Base-by-base conservation (phyloP, 1,284 basidiomycete species). In the Wolfiporia cocos region DNA sequence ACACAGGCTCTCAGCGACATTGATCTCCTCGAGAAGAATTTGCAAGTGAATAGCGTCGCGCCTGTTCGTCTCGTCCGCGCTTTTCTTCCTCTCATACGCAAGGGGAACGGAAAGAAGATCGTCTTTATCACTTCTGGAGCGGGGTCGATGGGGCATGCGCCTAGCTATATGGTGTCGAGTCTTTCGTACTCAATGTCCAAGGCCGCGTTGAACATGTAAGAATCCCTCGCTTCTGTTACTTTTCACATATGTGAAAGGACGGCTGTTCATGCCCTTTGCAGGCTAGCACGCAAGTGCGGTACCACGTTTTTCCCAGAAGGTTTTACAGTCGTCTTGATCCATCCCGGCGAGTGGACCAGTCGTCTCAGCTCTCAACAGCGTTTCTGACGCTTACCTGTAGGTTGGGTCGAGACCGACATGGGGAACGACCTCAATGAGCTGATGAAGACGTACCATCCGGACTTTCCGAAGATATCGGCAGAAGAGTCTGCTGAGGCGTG, bases 191-290 rank as follows among this genome's bases (percentile, higher is more conserved):
- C 33, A 12, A 18, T 41, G 2, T 28, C 39, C 10, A 48, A 48
- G 31, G 46, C 43, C 3, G 46, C 34, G 3, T 30, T 44, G 19
- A 48, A 44, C 26, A 48, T 44, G 46, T 44, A n/a, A n/a, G 24
- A 9, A 39, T 39, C 17, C 15, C 14, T 29, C 5, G 18, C 15
- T 4, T n/a, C 14, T n/a, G n/a, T 10, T 33, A 10, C 22, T 9
- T 41, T n/a, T n/a, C n/a, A n/a, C n/a, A n/a, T n/a, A n/a, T n/a
- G n/a, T n/a, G n/a, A n/a, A n/a, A n/a, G 12, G 4, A n/a, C 5
- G 7, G 23, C 11, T 34, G 15, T 6, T 21, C 28, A 23, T 15
- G n/a, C n/a, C n/a, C 17, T 33, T 17, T 14, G 3, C 19, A 39
- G 18, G 10, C 10, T 19, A 46, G 45, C 33, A 6, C 35, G 45